These are phyloP conservation scores for Ogataea ramenticola DNA, from an alignment of 805 yeast genomes.

Conservation along the genomic window DNA sequence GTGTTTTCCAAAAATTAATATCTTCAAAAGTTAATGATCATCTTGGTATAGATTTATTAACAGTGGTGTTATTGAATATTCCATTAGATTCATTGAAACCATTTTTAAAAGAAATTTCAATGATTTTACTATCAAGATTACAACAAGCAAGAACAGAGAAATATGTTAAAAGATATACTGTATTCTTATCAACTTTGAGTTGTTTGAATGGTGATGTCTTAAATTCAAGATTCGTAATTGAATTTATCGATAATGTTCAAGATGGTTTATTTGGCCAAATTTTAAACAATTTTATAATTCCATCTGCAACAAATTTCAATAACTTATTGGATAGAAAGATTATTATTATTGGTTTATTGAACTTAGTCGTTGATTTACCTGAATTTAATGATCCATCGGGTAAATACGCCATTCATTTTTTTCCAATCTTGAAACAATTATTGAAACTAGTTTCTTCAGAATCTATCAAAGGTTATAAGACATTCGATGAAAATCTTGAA, in stretches of 20 bases:
- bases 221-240: constrained; percentile 40
- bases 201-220: constrained; percentile 15
- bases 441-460: constrained; percentile 28
- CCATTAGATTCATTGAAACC: constrained; percentile 42
- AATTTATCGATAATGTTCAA: constrained; percentile 70
- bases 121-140: constrained; percentile 70
- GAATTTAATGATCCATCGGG: constrained; percentile 25
- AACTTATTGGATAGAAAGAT: constrained; percentile 37
- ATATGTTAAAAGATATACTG: constrained; percentile 62
- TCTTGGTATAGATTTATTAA: constrained; percentile 80
- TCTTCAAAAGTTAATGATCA: constrained; percentile 77
- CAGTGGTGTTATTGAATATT: constrained; percentile 53
- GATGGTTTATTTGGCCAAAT: constrained; percentile 47
- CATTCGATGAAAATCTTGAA: constrained; percentile 33
- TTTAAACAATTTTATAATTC: constrained; percentile 39
- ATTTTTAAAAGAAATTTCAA: constrained; percentile 64
- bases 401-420: constrained; percentile 33
- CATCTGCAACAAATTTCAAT: constrained; percentile 37
- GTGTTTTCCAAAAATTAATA: constrained; percentile 92
- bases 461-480: constrained; percentile 26
- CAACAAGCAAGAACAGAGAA: constrained; percentile 78
- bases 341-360: constrained; percentile 41
- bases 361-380: constrained; percentile 30
- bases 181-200: constrained; percentile 41
- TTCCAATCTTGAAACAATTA: constrained; percentile 36